Percentiles rank a stretch among this genome's conserved stretches.
phyloP scores from a whole-genome alignment of 192 early-diverging fungal species.

The Phlyctochytrium arcticum region DNA sequence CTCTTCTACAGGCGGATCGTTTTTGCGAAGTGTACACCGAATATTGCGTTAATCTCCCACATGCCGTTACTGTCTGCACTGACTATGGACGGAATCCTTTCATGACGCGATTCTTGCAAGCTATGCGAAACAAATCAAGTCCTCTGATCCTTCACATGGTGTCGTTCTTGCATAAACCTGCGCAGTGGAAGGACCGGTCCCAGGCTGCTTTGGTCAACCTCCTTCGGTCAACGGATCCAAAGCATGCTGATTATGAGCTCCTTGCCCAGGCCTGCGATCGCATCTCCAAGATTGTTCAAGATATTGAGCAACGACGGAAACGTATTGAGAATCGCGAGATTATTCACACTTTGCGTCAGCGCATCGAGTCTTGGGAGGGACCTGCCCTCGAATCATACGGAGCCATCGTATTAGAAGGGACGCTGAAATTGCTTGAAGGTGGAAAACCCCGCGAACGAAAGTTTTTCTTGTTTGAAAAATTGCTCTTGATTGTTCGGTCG shows the following conservation, averaged over 20 bases:
- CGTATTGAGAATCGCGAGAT: slow-evolving; percentile 24
- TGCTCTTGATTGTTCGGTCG: slow-evolving; percentile 27
- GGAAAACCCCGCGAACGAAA: slow-evolving; percentile 15
- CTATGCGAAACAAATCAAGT: slow-evolving; percentile 12
- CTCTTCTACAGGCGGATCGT: slow-evolving; percentile 31
- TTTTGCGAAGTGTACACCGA: slow-evolving; percentile 25
- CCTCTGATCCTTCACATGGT: slow-evolving; percentile 34
- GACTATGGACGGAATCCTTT: slow-evolving; percentile 21
- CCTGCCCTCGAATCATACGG: slow-evolving; percentile 26
- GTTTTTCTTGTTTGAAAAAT: slow-evolving; percentile 30
- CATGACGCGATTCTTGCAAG: slow-evolving; percentile 27
- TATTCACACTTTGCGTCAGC: slow-evolving; percentile 8
- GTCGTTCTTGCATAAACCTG: slow-evolving; percentile 27
- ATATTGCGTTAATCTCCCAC: slow-evolving; percentile 22
- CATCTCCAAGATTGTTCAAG: slow-evolving; percentile 1
- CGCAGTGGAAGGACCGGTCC: slow-evolving; percentile 27
- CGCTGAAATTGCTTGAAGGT: slow-evolving; percentile 25
- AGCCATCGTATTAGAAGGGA: slow-evolving; percentile 24
- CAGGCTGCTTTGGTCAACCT: slow-evolving; percentile 7
- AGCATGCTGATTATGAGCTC: slow-evolving; percentile 15
- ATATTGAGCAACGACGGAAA: slow-evolving; percentile 17
- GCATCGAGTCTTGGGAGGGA: slow-evolving; percentile 34
- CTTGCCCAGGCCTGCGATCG: slow-evolving; percentile 6
- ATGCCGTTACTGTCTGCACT: slow-evolving; percentile 22
- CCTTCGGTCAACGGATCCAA: not conserved